Base-by-base conservation (phyloP, 345 rosid species). In the Kernera saxatilis region DNA sequence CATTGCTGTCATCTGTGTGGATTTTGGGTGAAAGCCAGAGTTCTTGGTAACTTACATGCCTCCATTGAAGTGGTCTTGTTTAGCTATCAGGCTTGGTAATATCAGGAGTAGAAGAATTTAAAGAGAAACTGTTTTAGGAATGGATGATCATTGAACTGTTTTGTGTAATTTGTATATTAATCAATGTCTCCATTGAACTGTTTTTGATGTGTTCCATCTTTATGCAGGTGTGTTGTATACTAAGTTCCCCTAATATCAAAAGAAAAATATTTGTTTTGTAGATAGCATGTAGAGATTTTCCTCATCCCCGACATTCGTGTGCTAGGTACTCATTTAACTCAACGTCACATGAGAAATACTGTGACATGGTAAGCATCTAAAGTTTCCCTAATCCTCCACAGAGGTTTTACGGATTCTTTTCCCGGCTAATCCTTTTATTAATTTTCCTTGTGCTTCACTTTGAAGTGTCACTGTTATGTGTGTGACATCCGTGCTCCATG, bases 201-300 rank as follows among this genome's bases (percentile, higher is more conserved):
- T 30, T 30, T 51, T 2, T 19, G n/a, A 12, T 48, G 33, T 19
- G 18, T 49, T n/a, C 29, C 13, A 23, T 46, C 8, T 53, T 45
- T 21, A 57, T 50, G 61, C 37, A 74, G 45, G 67, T 67, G 51
- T 53, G 27, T 51, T 67, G 23, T 58, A 5, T 35, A 12, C 30
- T 67, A 21, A 3, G 52, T 54, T 58, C 62, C 43, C 22, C 69
- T 50, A 69, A 50, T 33, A 17, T 35, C 22, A 22, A 15, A 57
- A 21, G 21, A 35, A 21, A 10, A n/a, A 26, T 6, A 1, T 50
- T 62, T 61, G 37, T 27, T 43, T 58, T 82, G 81, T 82, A 93
- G 97, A 69, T 93, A 80, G 97, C 97, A 5, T 93, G 97, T 78
- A 80, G 98, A 78, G 98, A 93, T 76, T 93, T 78, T 32, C 97